These are phyloP conservation scores for Micractinium conductrix DNA, from an alignment of 139 green algal genomes.

Conservation along the genomic window DNA sequence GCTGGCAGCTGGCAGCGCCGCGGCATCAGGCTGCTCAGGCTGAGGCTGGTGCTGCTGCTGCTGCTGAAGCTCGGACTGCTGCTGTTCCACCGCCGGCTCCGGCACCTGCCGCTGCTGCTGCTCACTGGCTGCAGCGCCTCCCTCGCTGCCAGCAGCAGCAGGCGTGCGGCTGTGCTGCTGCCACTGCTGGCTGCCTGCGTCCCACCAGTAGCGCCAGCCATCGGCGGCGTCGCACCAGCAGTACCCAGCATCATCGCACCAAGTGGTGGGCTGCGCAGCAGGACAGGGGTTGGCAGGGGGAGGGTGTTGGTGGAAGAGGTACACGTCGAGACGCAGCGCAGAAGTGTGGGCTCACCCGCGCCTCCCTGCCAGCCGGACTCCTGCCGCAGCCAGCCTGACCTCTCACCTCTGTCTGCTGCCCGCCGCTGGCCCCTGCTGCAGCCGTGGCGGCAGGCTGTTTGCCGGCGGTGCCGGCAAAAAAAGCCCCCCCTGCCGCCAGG, in stretches of 20 bases:
- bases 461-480: no score
- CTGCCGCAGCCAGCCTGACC: no score
- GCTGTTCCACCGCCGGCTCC: neutral
- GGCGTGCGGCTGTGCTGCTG: constrained; percentile 5
- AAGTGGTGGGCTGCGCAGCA: constrained; percentile 11
- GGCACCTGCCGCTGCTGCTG: neutral
- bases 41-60: neutral
- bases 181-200: constrained; percentile 23
- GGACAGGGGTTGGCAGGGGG: neutral
- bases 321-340: no score
- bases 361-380: no score
- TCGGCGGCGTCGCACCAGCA: constrained; percentile 35
- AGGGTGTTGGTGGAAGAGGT: no score
- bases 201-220: constrained; percentile 42
- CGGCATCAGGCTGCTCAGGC: neutral
- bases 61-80: neutral
- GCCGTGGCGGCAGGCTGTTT: no score
- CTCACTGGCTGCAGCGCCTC: neutral
- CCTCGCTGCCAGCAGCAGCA: no score
- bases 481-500: no score
- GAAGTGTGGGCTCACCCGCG: no score
- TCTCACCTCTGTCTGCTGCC: neutral
- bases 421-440: neutral
- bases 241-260: constrained; percentile 22
- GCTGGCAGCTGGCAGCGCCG: no score